Evolutionary conservation across 192 early-diverging fungal genomes (phyloP).

Genomic region (Umbelopsis ramanniana): DNA sequence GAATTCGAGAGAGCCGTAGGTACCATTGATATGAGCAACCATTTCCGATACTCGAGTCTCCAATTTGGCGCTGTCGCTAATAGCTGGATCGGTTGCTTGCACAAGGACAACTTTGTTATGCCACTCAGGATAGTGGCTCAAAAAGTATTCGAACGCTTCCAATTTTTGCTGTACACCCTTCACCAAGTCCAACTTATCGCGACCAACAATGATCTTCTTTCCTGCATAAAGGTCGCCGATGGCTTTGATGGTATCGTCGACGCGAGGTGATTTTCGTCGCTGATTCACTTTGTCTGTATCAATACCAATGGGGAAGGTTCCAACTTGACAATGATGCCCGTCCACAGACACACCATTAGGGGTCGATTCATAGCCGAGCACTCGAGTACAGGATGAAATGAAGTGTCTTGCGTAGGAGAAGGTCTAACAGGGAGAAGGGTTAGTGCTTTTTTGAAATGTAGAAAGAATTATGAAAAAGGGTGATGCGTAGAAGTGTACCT

Average conservation of each 20-base stretch:
- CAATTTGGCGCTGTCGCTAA: slow-evolving; percentile 64
- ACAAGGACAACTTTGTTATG: slow-evolving; percentile 93
- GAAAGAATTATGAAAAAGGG: too few species aligned
- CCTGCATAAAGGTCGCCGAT: slow-evolving; percentile 85
- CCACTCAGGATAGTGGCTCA: slow-evolving; percentile 90
- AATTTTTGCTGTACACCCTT: slow-evolving; percentile 96
- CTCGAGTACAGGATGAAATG: slow-evolving; percentile 88
- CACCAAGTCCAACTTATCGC: slow-evolving; percentile 93
- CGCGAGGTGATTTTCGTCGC: slow-evolving; percentile 60
- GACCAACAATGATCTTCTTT: slow-evolving; percentile 93
- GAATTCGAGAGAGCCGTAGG: slow-evolving; percentile 91
- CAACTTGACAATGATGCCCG: slow-evolving; percentile 79
- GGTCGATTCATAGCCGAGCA: slow-evolving; percentile 91
- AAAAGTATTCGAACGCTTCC: slow-evolving; percentile 90
- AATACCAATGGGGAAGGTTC: slow-evolving; percentile 97
- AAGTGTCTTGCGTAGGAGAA: slow-evolving; percentile 96
- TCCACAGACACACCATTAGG: slow-evolving; percentile 89
- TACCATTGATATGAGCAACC: slow-evolving; percentile 92
- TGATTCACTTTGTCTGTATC: slow-evolving; percentile 75
- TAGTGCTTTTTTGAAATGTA: background rate
- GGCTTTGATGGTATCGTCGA: slow-evolving; percentile 75
- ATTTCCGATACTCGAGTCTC: slow-evolving; percentile 88
- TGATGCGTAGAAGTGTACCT: slow-evolving; percentile 57
- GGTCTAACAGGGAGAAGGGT: slow-evolving; percentile 50
- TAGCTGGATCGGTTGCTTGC: slow-evolving; percentile 90